A percentile compares a stretch with the other conserved stretches of the same genome.
These are phyloP conservation scores for Apophysomyces variabilis DNA, from an alignment of 371 early-diverging fungal genomes.

Conservation along the genomic window DNA sequence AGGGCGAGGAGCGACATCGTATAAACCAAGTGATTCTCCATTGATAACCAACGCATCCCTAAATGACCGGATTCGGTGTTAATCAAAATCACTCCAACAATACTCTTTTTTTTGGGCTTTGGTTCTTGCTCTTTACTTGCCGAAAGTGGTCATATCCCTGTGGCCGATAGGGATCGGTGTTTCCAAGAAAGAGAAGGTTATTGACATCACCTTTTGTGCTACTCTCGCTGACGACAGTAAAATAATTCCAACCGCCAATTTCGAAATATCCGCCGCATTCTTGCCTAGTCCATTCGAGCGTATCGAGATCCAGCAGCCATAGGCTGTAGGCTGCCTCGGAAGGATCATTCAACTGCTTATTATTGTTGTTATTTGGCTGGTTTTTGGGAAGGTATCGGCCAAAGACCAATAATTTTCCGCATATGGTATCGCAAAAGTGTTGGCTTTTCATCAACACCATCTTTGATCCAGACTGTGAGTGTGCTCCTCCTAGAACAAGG, in stretches of 20 bases:
- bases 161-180: slow-evolving; percentile 55
- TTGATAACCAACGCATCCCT: slow-evolving; percentile 60
- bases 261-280: slow-evolving; percentile 59
- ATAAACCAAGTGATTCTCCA: slow-evolving; percentile 59
- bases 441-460: slow-evolving; percentile 64
- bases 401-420: slow-evolving; percentile 61
- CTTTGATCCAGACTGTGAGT: slow-evolving; percentile 23
- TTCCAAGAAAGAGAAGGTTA: slow-evolving; percentile 53
- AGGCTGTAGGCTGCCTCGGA: slow-evolving; percentile 49
- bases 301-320: slow-evolving; percentile 65
- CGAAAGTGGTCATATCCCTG: slow-evolving; percentile 65
- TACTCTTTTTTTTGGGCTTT: not conserved
- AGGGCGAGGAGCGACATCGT: slow-evolving; percentile 54
- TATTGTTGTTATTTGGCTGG: slow-evolving; percentile 18
- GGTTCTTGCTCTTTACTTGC: slow-evolving; percentile 14
- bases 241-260: slow-evolving; percentile 67
- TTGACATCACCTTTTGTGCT: slow-evolving; percentile 14
- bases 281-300: slow-evolving; percentile 62
- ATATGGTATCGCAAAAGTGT: slow-evolving; percentile 65
- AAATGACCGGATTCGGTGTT: not conserved
- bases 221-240: slow-evolving; percentile 47
- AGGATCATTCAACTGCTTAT: slow-evolving; percentile 1
- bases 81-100: not conserved
- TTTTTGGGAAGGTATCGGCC: slow-evolving; percentile 42
- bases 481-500: slow-evolving; percentile 30